phyloP scores from a whole-genome alignment of 495 filamentous ascomycete genomes.

The Schizothecium vesticola region DNA sequence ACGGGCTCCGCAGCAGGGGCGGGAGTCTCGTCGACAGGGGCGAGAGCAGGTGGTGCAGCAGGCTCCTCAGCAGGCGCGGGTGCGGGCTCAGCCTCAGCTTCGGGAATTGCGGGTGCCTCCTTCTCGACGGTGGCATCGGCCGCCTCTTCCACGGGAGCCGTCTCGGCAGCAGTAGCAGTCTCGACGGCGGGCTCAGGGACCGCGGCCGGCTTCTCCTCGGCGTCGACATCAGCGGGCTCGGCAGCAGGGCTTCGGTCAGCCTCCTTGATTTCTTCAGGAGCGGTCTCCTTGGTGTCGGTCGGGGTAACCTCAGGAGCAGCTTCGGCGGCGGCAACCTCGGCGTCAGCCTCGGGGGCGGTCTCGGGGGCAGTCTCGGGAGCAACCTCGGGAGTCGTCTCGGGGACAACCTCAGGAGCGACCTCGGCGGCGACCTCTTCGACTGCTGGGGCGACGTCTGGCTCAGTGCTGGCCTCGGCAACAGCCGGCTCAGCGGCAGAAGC shows the following conservation, averaged over 20 bases:
- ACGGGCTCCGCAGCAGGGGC: background rate
- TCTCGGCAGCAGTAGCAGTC: background rate
- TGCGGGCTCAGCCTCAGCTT: background rate
- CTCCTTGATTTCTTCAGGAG: background rate
- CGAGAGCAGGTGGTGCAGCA: background rate
- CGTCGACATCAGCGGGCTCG: background rate
- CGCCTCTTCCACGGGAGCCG: background rate
- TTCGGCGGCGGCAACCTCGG: background rate
- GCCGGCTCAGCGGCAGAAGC: background rate
- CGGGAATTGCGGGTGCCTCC: background rate
- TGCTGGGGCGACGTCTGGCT: background rate
- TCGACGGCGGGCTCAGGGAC: background rate
- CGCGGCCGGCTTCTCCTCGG: background rate
- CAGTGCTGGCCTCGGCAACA: background rate
- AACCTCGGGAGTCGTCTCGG: background rate
- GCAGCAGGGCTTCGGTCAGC: background rate
- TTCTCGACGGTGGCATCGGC: background rate
- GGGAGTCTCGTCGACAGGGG: conserved; percentile 1
- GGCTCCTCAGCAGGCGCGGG: background rate
- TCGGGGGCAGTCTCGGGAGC: background rate
- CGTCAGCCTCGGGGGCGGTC: background rate
- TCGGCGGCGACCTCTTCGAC: background rate
- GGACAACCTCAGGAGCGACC: background rate
- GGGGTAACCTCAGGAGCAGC: background rate
- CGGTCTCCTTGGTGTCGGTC: background rate